Evolutionary conservation across 169 alveolate species (phyloP).

Genomic region (Plasmodium gonderi): DNA sequence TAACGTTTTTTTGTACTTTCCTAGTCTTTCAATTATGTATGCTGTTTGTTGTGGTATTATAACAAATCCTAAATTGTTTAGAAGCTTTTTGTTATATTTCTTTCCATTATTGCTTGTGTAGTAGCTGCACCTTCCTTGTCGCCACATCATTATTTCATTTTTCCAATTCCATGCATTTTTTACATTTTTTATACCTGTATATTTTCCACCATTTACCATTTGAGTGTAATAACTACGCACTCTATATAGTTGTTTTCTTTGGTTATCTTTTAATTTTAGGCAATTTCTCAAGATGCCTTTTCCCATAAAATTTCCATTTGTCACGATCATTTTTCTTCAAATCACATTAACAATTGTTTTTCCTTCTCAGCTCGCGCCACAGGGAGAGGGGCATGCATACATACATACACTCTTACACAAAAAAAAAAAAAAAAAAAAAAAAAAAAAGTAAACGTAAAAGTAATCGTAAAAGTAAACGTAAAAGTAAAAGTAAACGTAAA

Average conservation of each 20-base stretch:
- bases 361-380: not conserved
- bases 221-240: not conserved
- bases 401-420: not conserved
- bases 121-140: slow-evolving; percentile 7
- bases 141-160: not conserved
- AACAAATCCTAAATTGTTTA: slow-evolving; percentile 84
- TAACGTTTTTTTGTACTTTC: slow-evolving; percentile 89
- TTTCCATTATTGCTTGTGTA: slow-evolving; percentile 61
- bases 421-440: not conserved
- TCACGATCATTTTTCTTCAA: not conserved
- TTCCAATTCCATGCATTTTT: not conserved
- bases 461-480: too few relatives aligned
- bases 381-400: not conserved
- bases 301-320: not conserved
- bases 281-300: not conserved
- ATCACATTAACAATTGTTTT: too few relatives aligned
- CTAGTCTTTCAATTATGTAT: slow-evolving; percentile 92
- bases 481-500: too few relatives aligned
- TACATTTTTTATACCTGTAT: not conserved
- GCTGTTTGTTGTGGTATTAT: slow-evolving; percentile 95
- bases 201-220: not conserved
- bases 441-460: too few relatives aligned
- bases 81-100: slow-evolving; percentile 19
- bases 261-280: slow-evolving; percentile 1
- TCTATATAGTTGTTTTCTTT: not conserved